Evolutionary conservation across 1,284 basidiomycete genomes (phyloP).

Genomic region (Boletellus deceptivus): DNA sequence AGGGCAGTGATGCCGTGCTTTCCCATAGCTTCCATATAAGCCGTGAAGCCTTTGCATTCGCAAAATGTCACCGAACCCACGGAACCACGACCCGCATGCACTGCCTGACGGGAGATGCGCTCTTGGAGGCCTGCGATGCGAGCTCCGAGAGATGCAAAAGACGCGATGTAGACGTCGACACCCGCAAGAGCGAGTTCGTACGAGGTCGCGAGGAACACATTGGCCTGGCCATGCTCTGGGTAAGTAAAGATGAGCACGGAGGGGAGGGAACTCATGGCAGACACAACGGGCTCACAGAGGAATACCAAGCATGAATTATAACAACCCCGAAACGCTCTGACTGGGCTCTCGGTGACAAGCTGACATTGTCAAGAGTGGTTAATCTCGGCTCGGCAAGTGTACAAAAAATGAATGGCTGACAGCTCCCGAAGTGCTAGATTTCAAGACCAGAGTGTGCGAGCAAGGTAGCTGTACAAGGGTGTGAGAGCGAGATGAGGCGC

Average conservation of each 20-base stretch:
- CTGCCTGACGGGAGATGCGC: neutral
- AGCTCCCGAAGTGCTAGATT: too few species aligned
- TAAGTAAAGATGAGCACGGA: neutral
- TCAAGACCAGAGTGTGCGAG: too few species aligned
- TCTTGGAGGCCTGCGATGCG: neutral
- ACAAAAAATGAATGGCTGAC: too few species aligned
- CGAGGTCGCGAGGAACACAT: neutral
- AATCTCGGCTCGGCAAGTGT: too few species aligned
- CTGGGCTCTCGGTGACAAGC: too few species aligned
- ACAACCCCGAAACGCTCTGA: too few species aligned
- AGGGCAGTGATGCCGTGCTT: neutral
- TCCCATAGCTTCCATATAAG: neutral
- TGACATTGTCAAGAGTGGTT: too few species aligned
- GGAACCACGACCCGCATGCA: too few species aligned
- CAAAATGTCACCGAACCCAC: conserved; percentile 1
- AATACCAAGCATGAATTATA: too few species aligned
- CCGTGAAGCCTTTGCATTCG: neutral
- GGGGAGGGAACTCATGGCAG: neutral
- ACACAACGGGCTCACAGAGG: too few species aligned
- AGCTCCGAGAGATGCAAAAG: neutral
- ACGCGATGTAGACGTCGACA: neutral
- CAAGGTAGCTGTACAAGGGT: too few species aligned
- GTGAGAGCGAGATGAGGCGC: too few species aligned
- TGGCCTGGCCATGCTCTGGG: neutral
- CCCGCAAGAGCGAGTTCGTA: conserved; percentile 6